Evolutionary conservation across 257 asterid genomes (phyloP), one percentile per base, ranked within the genome.

Genomic region (Ilex asprella): DNA sequence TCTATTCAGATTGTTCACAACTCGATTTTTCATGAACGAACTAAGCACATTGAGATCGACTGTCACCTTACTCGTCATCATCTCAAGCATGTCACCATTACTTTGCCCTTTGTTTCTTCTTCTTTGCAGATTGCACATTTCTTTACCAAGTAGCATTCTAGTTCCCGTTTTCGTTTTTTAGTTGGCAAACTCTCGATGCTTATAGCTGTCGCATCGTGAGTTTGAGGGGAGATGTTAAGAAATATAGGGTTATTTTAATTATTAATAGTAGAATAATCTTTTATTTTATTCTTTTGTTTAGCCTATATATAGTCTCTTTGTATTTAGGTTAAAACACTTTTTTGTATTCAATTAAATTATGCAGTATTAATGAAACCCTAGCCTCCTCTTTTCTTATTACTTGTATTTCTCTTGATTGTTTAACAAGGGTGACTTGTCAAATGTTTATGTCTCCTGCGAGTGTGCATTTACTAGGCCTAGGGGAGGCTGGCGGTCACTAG

Each of bases 31-130:
- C 57, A 53, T 53, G 27, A 53, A 53, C 30, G 30, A 21, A 53
- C 57, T 53, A 53, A 53, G 30, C 57, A 53, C 57, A 53, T 21
- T 53, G 57, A 53, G 57, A 53, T 53, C 30, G 57, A 53, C 15
- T 53, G 30, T 53, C 57, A 53, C 15, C 30, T 53, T 21, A 53
- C 30, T 15, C 30, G 57, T 53, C 57, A 53, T 53, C 57, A 16
- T 21, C 27, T 53, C 30, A 15, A 53, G 57, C 21, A 53, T 53
- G 57, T 2, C 30, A 53, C 57, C 30, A 53, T 53, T 53, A 53
- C 57, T 53, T 16, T 53, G 10, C 30, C 57, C 30, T 53, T 53
- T 53, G 30, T 53, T n/a, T 53, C 57, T 15, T 53, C 27, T 14
- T 53, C 30, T 14, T 6, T 53, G 30, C 57, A 53, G 30, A 53